Evolutionary conservation across 2,329 filamentous ascomycete genomes (phyloP).

Genomic region (Epichloe baconii): DNA sequence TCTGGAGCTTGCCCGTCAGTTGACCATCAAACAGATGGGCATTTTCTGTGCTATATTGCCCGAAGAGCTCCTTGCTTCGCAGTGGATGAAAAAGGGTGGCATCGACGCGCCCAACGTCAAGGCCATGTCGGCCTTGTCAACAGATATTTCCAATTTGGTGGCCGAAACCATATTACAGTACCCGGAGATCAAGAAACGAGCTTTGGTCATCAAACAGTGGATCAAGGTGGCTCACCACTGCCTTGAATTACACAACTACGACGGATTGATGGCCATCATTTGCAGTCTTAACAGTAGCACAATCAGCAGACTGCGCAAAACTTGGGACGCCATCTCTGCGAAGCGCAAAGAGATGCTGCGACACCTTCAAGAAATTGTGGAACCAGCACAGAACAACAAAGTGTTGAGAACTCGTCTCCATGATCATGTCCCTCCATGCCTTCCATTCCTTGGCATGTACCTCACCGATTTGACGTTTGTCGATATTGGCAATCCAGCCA

Average conservation of each 20-base stretch:
- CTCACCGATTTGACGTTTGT: slow-evolving; percentile 93
- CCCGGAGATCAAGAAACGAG: slow-evolving; percentile 86
- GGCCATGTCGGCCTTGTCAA: slow-evolving; percentile 85
- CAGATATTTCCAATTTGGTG: slow-evolving; percentile 83
- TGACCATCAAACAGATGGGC: slow-evolving; percentile 82
- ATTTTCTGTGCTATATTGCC: slow-evolving; percentile 88
- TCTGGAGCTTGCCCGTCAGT: slow-evolving; percentile 77
- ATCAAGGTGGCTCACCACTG: slow-evolving; percentile 86
- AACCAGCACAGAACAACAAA: slow-evolving; percentile 83
- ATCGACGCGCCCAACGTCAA: slow-evolving; percentile 78
- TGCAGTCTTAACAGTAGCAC: slow-evolving; percentile 88
- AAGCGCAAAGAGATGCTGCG: slow-evolving; percentile 75
- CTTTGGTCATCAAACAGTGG: slow-evolving; percentile 90
- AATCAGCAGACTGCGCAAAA: slow-evolving; percentile 74
- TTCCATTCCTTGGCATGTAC: slow-evolving; percentile 94
- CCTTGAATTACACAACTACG: slow-evolving; percentile 85
- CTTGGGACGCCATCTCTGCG: slow-evolving; percentile 77
- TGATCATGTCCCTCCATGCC: slow-evolving; percentile 77
- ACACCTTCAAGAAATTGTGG: slow-evolving; percentile 69
- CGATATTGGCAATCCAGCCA: slow-evolving; percentile 83
- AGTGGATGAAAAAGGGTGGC: slow-evolving; percentile 84
- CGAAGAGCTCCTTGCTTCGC: slow-evolving; percentile 79
- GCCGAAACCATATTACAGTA: slow-evolving; percentile 82
- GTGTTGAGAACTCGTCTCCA: slow-evolving; percentile 71
- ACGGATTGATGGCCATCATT: slow-evolving; percentile 92